Conservation (phyloP, 106 monocot genomes). For the Dioscorea zingiberensis region DNA sequence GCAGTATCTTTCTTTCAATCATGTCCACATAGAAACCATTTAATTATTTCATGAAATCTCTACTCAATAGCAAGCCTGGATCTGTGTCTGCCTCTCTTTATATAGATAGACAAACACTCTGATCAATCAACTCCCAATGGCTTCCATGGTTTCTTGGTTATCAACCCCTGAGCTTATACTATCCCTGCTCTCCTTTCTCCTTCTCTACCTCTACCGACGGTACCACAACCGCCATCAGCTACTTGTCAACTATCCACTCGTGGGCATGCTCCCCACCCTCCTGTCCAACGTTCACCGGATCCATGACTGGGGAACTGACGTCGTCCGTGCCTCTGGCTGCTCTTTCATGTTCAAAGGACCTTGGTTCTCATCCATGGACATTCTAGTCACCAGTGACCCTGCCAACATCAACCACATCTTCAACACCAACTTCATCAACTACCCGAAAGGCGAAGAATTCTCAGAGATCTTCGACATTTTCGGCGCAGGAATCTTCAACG, state of each 20-base stretch:
- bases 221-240: neutral
- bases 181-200: neutral
- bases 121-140: neutral
- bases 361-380: slow-evolving; percentile 8
- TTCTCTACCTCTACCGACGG: neutral
- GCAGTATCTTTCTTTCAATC: too few relatives aligned
- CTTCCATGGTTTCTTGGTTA: neutral
- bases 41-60: too few relatives aligned
- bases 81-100: too few relatives aligned
- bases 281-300: neutral
- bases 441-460: slow-evolving; percentile 47
- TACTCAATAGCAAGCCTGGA: too few relatives aligned
- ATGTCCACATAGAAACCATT: too few relatives aligned
- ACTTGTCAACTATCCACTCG: slow-evolving; percentile 6
- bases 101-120: too few relatives aligned
- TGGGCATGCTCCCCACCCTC: slow-evolving; percentile 5
- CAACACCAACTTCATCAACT: slow-evolving; percentile 35
- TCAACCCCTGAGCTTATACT: too few relatives aligned
- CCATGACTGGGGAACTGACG: slow-evolving; percentile 1
- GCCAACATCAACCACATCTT: slow-evolving; percentile 46
- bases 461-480: slow-evolving; percentile 38
- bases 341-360: neutral
- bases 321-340: neutral
- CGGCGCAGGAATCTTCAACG: slow-evolving; percentile 43
- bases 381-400: slow-evolving; percentile 21